These are phyloP conservation scores for Mycena pura DNA, from an alignment of 768 basidiomycete species.

Conservation along the genomic window DNA sequence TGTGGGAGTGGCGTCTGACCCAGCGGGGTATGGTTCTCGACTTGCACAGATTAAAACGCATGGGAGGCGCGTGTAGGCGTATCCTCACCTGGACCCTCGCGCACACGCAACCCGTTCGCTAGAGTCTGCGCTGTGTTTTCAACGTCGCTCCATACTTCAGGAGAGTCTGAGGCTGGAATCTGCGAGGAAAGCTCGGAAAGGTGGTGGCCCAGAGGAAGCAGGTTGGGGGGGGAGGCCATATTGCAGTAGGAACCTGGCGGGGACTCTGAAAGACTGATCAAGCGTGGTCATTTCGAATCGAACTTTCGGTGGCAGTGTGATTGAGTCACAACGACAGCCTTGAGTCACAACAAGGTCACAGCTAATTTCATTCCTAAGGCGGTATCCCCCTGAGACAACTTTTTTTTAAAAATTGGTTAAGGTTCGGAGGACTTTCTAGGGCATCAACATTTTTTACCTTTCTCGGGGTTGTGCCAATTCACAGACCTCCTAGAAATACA, in stretches of 20 bases:
- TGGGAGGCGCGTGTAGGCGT: conserved; percentile 7
- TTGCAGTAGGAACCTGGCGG: background rate
- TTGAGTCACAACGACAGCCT: too few species aligned
- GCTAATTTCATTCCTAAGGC: too few species aligned
- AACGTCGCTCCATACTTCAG: conserved; percentile 57
- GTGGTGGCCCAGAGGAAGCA: conserved; percentile 41
- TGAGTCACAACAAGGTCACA: too few species aligned
- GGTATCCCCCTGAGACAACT: too few species aligned
- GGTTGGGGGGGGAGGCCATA: conserved; percentile 33
- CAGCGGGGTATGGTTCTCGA: conserved; percentile 73
- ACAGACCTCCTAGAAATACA: too few species aligned
- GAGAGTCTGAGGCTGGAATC: conserved; percentile 37
- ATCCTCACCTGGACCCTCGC: conserved; percentile 56
- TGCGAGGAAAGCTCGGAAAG: conserved; percentile 43
- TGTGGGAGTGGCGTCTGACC: conserved; percentile 71
- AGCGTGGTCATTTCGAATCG: too few species aligned
- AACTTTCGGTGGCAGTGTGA: conserved; percentile 11
- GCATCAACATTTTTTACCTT: too few species aligned
- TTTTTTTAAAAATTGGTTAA: too few species aligned
- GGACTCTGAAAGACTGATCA: too few species aligned
- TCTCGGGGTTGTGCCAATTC: too few species aligned
- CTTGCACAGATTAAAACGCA: conserved; percentile 43
- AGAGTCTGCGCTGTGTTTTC: conserved; percentile 59
- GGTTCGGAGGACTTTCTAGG: too few species aligned
- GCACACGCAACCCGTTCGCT: conserved; percentile 67